Conservation (phyloP, 139 green algal species). For the Ostreobium quekettii region DNA sequence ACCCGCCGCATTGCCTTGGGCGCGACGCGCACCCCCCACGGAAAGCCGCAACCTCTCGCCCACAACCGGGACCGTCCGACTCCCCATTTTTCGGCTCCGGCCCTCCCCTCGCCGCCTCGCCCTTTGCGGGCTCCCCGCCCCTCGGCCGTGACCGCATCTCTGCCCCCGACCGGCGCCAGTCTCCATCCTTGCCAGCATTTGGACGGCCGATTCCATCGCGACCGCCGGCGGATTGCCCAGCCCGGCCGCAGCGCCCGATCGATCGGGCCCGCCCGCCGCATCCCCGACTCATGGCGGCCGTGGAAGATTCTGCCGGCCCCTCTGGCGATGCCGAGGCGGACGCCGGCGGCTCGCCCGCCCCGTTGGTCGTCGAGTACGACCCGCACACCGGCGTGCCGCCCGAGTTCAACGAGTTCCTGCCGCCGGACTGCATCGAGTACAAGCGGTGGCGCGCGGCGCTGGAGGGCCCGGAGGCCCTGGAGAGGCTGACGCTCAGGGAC, state of each 20-base stretch:
- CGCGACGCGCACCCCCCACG: too few species aligned
- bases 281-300: neutral
- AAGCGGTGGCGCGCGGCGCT: conserved; percentile 72
- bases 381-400: conserved; percentile 60
- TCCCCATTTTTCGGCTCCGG: neutral
- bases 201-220: neutral
- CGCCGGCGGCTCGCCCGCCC: conserved; percentile 23
- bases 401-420: conserved; percentile 84
- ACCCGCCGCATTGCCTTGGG: too few species aligned
- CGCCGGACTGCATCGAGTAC: conserved; percentile 68
- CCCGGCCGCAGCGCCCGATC: neutral
- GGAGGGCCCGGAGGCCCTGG: conserved; percentile 39
- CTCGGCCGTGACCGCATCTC: neutral
- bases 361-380: conserved; percentile 66
- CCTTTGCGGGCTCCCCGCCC: neutral
- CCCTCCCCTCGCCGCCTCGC: neutral
- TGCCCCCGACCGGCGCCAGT: neutral
- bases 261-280: too few species aligned
- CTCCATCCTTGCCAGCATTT: neutral
- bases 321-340: neutral
- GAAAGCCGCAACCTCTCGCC: neutral
- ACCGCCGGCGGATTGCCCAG: neutral
- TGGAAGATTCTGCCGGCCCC: neutral
- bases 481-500: conserved; percentile 50
- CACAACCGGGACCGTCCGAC: neutral